Conservation (phyloP, 169 alveolate species). For the Perkinsus marinus region DNA sequence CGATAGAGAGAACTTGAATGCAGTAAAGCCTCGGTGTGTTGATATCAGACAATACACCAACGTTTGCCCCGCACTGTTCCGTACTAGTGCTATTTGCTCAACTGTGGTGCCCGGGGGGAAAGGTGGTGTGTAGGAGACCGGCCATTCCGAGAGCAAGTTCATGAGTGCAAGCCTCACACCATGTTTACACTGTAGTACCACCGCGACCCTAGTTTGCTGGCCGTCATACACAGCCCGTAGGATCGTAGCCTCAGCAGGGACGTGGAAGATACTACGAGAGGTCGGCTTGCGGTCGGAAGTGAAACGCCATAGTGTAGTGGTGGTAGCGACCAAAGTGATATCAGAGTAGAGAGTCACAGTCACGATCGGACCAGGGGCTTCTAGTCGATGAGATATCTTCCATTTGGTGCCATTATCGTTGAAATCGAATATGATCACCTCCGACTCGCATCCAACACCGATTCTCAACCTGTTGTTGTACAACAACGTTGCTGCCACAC, state of each 20-base stretch:
- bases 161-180: not conserved
- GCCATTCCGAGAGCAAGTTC: not conserved
- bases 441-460: not conserved
- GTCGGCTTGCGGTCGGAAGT: not conserved
- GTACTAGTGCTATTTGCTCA: not conserved
- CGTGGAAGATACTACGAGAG: not conserved
- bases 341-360: not conserved
- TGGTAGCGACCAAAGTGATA: not conserved
- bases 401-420: not conserved
- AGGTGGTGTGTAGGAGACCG: not conserved
- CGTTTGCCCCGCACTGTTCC: not conserved
- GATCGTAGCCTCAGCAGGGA: not conserved
- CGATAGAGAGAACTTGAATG: not conserved
- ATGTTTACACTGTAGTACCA: not conserved
- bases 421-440: not conserved
- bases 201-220: not conserved
- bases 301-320: not conserved
- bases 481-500: not conserved
- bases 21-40: not conserved
- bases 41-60: not conserved
- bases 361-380: not conserved
- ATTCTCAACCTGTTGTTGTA: not conserved
- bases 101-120: not conserved
- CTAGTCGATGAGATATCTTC: not conserved
- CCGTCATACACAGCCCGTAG: not conserved